A percentile compares a stretch with the other conserved stretches of the same genome.
Evolutionary conservation across 2,329 filamentous ascomycete genomes (phyloP).

Genomic region (Alternaria consortialis): DNA sequence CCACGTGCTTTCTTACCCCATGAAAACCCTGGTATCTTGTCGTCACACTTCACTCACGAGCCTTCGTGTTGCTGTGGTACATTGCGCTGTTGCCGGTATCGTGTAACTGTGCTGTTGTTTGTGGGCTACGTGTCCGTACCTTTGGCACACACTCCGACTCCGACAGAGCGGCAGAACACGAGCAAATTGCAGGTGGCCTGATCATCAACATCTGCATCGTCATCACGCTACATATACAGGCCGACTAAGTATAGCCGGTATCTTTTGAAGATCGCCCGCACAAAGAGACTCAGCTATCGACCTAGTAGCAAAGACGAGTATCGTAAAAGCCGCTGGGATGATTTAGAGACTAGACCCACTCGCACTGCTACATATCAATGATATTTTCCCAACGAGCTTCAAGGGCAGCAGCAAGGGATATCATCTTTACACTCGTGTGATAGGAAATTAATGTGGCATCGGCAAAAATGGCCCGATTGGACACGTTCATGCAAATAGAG

Average conservation of each 20-base stretch:
- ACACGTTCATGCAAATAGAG: not conserved
- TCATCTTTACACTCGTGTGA: not conserved
- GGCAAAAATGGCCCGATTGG: not conserved
- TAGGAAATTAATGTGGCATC: not conserved
- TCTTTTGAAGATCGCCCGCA: not conserved
- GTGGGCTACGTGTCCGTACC: not conserved
- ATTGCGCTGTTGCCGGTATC: not conserved
- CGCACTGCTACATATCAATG: too few relatives aligned
- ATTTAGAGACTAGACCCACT: not conserved
- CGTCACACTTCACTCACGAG: not conserved
- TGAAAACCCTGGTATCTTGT: not conserved
- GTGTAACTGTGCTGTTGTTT: not conserved
- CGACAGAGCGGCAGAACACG: not conserved
- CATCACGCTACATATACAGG: not conserved
- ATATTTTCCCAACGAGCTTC: not conserved
- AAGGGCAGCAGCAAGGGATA: not conserved
- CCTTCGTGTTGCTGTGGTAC: not conserved
- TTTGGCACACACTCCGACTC: not conserved
- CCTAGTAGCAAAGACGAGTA: not conserved
- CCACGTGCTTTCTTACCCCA: conserved; percentile 10
- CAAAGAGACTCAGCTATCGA: not conserved
- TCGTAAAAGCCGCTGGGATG: not conserved
- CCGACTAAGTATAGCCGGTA: not conserved
- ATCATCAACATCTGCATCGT: conserved; percentile 6
- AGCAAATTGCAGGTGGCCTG: conserved; percentile 4